A percentile compares a stretch with the other conserved stretches of the same genome.
Conservation (phyloP, 352 stramenopile genomes). For the Elongisporangium prolatum region DNA sequence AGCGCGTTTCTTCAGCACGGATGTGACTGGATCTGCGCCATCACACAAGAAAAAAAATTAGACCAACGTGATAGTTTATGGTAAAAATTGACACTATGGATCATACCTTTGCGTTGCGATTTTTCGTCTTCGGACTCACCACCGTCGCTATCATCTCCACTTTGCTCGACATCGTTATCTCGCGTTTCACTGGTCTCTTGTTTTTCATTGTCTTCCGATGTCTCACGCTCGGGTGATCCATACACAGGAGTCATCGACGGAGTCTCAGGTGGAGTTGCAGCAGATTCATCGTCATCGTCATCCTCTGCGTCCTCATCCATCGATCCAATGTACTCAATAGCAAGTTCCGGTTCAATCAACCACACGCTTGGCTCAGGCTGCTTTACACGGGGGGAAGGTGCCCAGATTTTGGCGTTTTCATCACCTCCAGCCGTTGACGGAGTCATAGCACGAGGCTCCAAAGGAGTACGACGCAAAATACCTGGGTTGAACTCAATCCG, state of each 20-base stretch:
- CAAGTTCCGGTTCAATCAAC: constrained; percentile 74
- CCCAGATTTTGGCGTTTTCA: constrained; percentile 77
- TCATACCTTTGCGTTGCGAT: constrained; percentile 12
- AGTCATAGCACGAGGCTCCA: constrained; percentile 46
- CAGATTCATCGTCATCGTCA: constrained; percentile 66
- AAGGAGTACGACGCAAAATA: constrained; percentile 66
- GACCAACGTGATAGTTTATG: constrained; percentile 1
- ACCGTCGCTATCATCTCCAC: constrained; percentile 37
- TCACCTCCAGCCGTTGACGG: constrained; percentile 20
- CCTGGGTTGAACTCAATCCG: constrained; percentile 83
- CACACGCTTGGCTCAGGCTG: constrained; percentile 73
- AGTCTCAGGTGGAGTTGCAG: constrained; percentile 58
- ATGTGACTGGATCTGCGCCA: constrained; percentile 23
- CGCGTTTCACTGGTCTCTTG: constrained; percentile 25
- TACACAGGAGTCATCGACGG: constrained; percentile 66
- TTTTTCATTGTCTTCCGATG: constrained; percentile 37
- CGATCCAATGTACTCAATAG: constrained; percentile 75
- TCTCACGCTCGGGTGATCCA: constrained; percentile 51
- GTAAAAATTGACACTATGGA: background rate
- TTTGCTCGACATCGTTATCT: constrained; percentile 30
- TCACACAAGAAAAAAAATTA: background rate
- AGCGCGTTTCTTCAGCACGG: constrained; percentile 51
- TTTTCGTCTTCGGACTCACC: constrained; percentile 37
- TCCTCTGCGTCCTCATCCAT: constrained; percentile 73
- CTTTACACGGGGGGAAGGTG: constrained; percentile 70